Base-by-base conservation (phyloP, 768 basidiomycete genomes). In the Cystofilobasidium bisporidii region DNA sequence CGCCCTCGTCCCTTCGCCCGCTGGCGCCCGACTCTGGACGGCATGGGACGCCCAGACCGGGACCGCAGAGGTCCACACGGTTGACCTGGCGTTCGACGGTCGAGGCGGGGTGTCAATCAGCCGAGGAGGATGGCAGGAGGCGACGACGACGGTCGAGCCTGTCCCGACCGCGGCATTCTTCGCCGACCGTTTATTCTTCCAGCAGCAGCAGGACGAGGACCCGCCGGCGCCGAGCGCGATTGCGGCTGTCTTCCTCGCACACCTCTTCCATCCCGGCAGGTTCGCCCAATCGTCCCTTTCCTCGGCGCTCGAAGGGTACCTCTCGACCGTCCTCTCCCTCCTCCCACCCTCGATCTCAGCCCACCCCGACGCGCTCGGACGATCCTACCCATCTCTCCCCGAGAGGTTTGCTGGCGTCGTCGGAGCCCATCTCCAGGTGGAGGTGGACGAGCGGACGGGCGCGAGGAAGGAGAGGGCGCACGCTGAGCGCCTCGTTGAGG, bases 331-430 rank as follows among this genome's bases (percentile, higher is more conserved):
- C 71, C 81, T 88, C 14, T 84, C 72, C 0, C 11, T 28, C 40
- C 50, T 67, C 57, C 60, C 70, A 85, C 20, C 79, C 85, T 45
- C 86, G 85, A n/a, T n/a, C n/a, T n/a, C n/a, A n/a, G 43, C 64
- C 45, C 32, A 48, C 56, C 59, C 65, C 0, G 81, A 11, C 75
- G 77, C 40, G 81, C 86, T 43, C 78, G 83, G 41, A 83, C 84
- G 71, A 80, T 80, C 82, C 0, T 91, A 90, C 76, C 74, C 83
- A 3, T 84, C 86, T 6, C 78, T 89, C 15, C 82, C 81, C 20
- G 87, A 87, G 75, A 85, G 87, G 66, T 87, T 93, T 36, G 86
- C 85, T 0, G 85, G 85, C 6, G 84, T 91, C 22, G 90, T 98
- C 32, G 94, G 91, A 0, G 89, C 87, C 73, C 87, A 88, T 0